phyloP scores from a whole-genome alignment of 2,329 filamentous ascomycete species.

The Lecanosticta acicola region DNA sequence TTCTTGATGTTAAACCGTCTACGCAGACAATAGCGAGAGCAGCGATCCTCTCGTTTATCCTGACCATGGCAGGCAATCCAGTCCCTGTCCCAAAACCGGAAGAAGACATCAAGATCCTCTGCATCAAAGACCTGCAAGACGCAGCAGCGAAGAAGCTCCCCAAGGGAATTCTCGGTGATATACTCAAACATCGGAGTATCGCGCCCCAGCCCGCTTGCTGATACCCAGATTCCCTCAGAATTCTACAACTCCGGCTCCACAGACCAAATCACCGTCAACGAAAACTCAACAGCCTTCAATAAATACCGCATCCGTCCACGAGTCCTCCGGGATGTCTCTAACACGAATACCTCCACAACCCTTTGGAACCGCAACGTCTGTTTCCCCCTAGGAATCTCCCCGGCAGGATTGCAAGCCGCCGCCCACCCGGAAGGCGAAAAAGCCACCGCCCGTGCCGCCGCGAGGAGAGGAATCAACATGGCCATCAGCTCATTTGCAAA shows the following conservation, averaged over 20 bases:
- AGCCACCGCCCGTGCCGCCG: slow-evolving; percentile 45
- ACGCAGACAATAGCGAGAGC: no score
- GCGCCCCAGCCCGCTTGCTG: background rate
- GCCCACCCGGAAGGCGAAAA: slow-evolving; percentile 49
- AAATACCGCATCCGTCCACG: slow-evolving; percentile 36
- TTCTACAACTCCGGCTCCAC: slow-evolving; percentile 56
- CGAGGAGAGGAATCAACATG: slow-evolving; percentile 42
- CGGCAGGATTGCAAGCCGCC: slow-evolving; percentile 47
- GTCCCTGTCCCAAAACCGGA: slow-evolving; percentile 13
- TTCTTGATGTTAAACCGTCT: no score
- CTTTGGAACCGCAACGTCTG: slow-evolving; percentile 40
- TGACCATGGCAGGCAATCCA: slow-evolving; percentile 18
- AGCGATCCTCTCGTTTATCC: no score
- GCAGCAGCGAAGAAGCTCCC: slow-evolving; percentile 19
- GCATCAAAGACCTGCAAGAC: slow-evolving; percentile 21
- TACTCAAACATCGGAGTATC: background rate
- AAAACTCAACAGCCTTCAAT: slow-evolving; percentile 50
- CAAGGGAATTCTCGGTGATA: slow-evolving; percentile 11
- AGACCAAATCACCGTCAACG: slow-evolving; percentile 48
- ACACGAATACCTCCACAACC: slow-evolving; percentile 37
- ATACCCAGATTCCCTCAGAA: slow-evolving; percentile 31
- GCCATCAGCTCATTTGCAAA: slow-evolving; percentile 46
- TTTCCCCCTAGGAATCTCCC: slow-evolving; percentile 50
- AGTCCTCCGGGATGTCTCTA: slow-evolving; percentile 35
- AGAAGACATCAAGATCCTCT: slow-evolving; percentile 17